Percentiles rank a stretch among this genome's conserved stretches.
phyloP scores from a whole-genome alignment of 2,329 filamentous ascomycete genomes.

The Zasmidium citrigriseum region DNA sequence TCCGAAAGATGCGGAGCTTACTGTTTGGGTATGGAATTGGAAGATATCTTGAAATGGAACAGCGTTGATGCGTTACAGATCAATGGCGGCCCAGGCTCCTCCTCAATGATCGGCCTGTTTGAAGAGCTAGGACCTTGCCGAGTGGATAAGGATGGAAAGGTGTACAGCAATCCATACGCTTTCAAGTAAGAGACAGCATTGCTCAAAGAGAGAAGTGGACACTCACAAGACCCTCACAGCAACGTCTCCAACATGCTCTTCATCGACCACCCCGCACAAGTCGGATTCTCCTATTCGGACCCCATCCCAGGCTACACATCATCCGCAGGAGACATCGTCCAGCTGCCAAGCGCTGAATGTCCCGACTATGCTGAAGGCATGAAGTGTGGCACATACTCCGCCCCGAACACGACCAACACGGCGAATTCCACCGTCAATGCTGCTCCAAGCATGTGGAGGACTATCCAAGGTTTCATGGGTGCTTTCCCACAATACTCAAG shows the following conservation, averaged over 20 bases:
- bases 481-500: conserved; percentile 48
- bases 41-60: conserved; percentile 33
- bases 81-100: conserved; percentile 61
- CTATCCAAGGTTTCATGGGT: conserved; percentile 64
- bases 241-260: conserved; percentile 68
- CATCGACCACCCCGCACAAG: conserved; percentile 66
- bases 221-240: conserved; percentile 9
- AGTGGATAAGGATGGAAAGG: conserved; percentile 47
- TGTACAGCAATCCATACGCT: conserved; percentile 62
- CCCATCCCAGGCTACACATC: conserved; percentile 43
- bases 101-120: conserved; percentile 61
- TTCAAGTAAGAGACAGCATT: conserved; percentile 49
- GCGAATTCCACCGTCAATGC: conserved; percentile 55
- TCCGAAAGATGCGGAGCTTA: conserved; percentile 55
- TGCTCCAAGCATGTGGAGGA: conserved; percentile 62
- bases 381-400: conserved; percentile 59
- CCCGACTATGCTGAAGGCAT: conserved; percentile 20
- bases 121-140: conserved; percentile 45
- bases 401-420: conserved; percentile 52
- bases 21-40: conserved; percentile 52
- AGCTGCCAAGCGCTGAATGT: conserved; percentile 26
- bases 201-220: neutral
- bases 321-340: conserved; percentile 40
- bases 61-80: conserved; percentile 47
- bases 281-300: conserved; percentile 59